These are phyloP conservation scores for Adansonia grandidieri DNA, from an alignment of 441 rosid genomes.

Conservation along the genomic window DNA sequence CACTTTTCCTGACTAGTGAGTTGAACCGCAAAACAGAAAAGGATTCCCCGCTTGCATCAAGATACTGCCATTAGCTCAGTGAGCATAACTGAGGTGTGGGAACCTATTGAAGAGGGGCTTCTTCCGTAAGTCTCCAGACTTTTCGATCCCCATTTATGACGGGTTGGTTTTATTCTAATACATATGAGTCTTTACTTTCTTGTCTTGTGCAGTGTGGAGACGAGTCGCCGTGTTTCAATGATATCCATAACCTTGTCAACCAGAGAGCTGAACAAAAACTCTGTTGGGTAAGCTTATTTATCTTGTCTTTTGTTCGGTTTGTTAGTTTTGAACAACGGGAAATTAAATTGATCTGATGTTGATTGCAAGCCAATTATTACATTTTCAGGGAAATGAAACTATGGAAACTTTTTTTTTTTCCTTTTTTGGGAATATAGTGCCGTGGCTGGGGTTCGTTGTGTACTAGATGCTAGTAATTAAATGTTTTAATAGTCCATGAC, in stretches of 20 bases:
- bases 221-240: conserved; percentile 93
- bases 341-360: not conserved
- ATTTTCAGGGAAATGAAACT: not conserved
- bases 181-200: conserved; percentile 23
- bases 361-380: not conserved
- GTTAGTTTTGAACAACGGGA: conserved; percentile 10
- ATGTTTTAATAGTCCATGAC: not conserved
- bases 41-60: conserved; percentile 80
- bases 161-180: not conserved
- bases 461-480: not conserved
- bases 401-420: not conserved
- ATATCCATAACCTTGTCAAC: conserved; percentile 83
- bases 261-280: conserved; percentile 61
- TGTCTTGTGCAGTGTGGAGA: conserved; percentile 76
- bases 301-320: not conserved
- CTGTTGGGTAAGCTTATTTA: conserved; percentile 72
- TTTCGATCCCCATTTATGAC: not conserved
- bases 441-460: not conserved
- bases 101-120: conserved; percentile 94
- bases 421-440: not conserved
- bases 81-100: conserved; percentile 91
- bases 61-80: conserved; percentile 80
- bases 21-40: conserved; percentile 54
- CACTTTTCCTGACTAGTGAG: conserved; percentile 5
- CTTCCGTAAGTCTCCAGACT: conserved; percentile 57